Base-by-base conservation (phyloP, 2,329 filamentous ascomycete species). In the Arthrobotrys megalospora region DNA sequence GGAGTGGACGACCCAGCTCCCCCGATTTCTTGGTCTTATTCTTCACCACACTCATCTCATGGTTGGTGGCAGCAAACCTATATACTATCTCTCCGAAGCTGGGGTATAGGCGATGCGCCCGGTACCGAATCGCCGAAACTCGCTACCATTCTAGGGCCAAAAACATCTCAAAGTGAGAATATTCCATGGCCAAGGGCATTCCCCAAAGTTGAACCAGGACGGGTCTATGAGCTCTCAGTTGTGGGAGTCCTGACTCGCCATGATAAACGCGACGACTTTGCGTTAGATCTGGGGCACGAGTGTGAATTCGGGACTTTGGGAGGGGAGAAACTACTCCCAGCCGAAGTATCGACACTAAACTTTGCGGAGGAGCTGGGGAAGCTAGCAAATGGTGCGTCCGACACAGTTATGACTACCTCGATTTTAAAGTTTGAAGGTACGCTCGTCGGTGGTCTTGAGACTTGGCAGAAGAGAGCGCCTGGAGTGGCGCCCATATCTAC, bases 1-100 rank as follows among this genome's bases (percentile, higher is more conserved):
- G 66, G 50, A 36, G 67, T 77, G 1, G 73, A 77, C 32, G 60
- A 67, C 52, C 47, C 60, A 14, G 34, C 48, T 0, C 73, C 73
- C 6, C 64, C 66, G 21, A 67, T 77, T 28, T 77, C 73, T 16
- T 77, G 73, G 73, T 71, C 66, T 2, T 77, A 77, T 41, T 77
- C 73, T 3, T 60, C 60, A 10, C 73, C 73, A 1, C 19, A 32
- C 4, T 45, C 60, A 10, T 71, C 66, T 7, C 32, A 65, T n/a
- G 38, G 36, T 21, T 77, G 73, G 73, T 45, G 60, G 50, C 73
- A 77, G 36, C 48, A 71, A 34, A 71, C 58, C 7, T 77, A 77
- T 32, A 52, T 63, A 6, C 43, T 76, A 28, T 60, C 52, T 1
- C 28, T 76, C 21, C 43, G 47, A 19, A 41, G 16, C 12, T 50